Evolutionary conservation across 2,329 filamentous ascomycete species (phyloP).

Genomic region (Dothideomycetidae sp.): DNA sequence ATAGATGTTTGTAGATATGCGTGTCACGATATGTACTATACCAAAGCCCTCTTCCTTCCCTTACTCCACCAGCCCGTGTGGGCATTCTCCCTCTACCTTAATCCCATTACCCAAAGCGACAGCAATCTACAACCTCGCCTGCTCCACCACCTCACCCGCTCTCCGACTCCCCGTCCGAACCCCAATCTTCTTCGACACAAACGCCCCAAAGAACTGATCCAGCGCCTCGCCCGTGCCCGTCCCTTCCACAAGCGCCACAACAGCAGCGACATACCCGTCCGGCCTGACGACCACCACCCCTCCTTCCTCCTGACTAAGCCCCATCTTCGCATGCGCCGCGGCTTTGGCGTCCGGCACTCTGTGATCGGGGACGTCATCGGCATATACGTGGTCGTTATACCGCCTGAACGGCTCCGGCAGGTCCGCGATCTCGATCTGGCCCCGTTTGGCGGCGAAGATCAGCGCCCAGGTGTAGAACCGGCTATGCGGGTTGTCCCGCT

Average conservation of each 20-base stretch:
- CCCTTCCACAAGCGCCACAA: constrained; percentile 60
- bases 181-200: constrained; percentile 47
- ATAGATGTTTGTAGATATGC: too few relatives aligned
- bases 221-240: constrained; percentile 68
- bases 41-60: too few relatives aligned
- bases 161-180: too few relatives aligned
- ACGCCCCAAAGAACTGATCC: constrained; percentile 66
- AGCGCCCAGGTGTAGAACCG: constrained; percentile 67
- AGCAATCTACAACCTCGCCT: constrained; percentile 14
- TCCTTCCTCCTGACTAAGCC: constrained; percentile 56
- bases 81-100: too few relatives aligned
- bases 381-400: constrained; percentile 73
- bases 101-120: too few relatives aligned
- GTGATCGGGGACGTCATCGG: constrained; percentile 66
- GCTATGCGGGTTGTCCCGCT: constrained; percentile 73
- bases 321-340: constrained; percentile 76
- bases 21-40: too few relatives aligned
- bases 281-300: constrained; percentile 74
- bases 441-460: constrained; percentile 54
- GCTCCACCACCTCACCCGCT: too few relatives aligned
- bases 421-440: constrained; percentile 55
- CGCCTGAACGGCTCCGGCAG: constrained; percentile 56
- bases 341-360: constrained; percentile 55
- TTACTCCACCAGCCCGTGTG: too few relatives aligned
- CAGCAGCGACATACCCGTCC: constrained; percentile 73